phyloP scores from a whole-genome alignment of 2,329 filamentous ascomycete genomes.

The Clonostachys solani region DNA sequence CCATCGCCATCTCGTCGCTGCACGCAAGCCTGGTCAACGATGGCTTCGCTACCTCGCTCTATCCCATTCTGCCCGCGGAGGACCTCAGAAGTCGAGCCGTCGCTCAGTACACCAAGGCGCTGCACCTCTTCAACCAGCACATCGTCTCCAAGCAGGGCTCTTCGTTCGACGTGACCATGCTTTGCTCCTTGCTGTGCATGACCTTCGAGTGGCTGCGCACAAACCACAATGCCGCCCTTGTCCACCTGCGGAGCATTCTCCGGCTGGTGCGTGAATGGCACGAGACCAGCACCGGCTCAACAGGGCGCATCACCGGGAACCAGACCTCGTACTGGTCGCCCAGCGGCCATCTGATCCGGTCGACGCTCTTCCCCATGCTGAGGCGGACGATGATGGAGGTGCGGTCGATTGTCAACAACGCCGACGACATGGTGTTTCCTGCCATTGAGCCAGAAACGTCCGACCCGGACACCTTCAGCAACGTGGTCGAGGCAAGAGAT shows the following conservation, averaged over 20 bases:
- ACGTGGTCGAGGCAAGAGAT: too few relatives aligned
- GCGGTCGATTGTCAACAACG: too few relatives aligned
- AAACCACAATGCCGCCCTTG: neutral
- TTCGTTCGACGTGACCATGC: slow-evolving; percentile 2
- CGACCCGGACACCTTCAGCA: too few relatives aligned
- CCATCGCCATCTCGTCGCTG: slow-evolving; percentile 3
- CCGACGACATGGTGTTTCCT: too few relatives aligned
- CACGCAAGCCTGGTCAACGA: neutral
- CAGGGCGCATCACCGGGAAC: neutral
- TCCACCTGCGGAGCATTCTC: slow-evolving; percentile 2
- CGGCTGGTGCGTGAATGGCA: slow-evolving; percentile 4
- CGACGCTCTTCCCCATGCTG: too few relatives aligned
- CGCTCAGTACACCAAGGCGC: neutral
- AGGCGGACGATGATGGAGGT: too few relatives aligned
- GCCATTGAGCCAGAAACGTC: too few relatives aligned
- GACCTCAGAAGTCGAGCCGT: neutral
- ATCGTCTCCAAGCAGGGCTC: neutral
- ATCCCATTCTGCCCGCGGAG: too few relatives aligned
- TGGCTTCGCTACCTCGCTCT: too few relatives aligned
- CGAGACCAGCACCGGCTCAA: slow-evolving; percentile 1
- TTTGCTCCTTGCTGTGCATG: slow-evolving; percentile 5
- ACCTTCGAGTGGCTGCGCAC: slow-evolving; percentile 2
- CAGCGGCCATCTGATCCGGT: slow-evolving; percentile 1
- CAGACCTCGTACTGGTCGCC: slow-evolving; percentile 1
- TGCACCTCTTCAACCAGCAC: neutral